Evolutionary conservation across 1,284 basidiomycete species (phyloP).

Genomic region (Ganoderma resinaceum): DNA sequence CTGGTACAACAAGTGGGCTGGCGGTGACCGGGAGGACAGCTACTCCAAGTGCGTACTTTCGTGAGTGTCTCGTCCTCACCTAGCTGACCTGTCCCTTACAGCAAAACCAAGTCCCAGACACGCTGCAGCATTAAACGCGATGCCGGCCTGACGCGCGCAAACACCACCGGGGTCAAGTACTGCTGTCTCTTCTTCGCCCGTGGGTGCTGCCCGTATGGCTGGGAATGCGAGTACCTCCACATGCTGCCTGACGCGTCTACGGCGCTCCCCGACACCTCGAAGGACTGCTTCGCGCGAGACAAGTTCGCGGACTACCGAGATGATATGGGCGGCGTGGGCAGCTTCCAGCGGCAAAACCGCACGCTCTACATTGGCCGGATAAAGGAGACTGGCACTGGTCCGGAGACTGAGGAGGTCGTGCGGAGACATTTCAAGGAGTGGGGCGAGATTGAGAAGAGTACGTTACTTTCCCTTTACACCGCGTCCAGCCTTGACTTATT

Average conservation of each 20-base stretch:
- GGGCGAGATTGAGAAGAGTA: conserved; percentile 94
- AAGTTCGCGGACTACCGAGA: conserved; percentile 98
- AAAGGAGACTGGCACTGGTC: conserved; percentile 87
- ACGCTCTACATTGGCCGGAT: conserved; percentile 97
- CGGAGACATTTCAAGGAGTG: conserved; percentile 95
- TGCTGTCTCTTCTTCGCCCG: conserved; percentile 96
- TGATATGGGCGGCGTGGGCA: conserved; percentile 99
- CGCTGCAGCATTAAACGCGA: conserved; percentile 91
- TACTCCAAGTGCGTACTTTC: conserved; percentile 81
- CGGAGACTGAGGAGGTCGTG: conserved; percentile 91
- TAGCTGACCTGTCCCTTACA: conserved; percentile 41
- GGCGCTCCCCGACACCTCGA: conserved; percentile 87
- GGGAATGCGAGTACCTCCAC: conserved; percentile 97
- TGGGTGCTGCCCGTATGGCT: conserved; percentile 97
- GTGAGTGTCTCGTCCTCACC: conserved; percentile 8
- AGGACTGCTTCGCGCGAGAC: conserved; percentile 97
- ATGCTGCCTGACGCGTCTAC: conserved; percentile 77
- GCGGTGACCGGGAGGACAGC: conserved; percentile 92
- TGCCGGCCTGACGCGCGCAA: conserved; percentile 91
- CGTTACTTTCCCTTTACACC: conserved; percentile 42
- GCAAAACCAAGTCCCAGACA: conserved; percentile 92
- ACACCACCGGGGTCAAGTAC: conserved; percentile 91
- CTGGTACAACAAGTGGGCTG: conserved; percentile 99
- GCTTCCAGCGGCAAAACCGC: conserved; percentile 92
- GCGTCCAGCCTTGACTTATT: conserved; percentile 4